phyloP scores from a whole-genome alignment of 2,329 filamentous ascomycete genomes.

The Cordyceps cateniannulata region DNA sequence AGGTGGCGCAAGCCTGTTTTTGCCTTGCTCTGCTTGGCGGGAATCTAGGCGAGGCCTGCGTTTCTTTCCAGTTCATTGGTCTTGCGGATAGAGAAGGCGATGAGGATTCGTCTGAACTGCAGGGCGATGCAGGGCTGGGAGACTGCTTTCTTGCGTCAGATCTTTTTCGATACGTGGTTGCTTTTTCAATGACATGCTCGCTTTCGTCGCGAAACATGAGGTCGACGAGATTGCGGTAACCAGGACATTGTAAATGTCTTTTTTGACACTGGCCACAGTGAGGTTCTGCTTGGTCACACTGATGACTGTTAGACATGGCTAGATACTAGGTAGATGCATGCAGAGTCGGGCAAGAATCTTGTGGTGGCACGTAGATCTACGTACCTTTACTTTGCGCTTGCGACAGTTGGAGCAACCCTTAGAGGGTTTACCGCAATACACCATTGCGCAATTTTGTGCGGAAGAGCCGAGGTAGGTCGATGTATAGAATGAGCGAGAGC shows the following conservation, averaged over 20 bases:
- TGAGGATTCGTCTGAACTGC: background rate
- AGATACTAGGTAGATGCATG: background rate
- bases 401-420: slow-evolving; percentile 51
- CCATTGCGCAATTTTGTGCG: slow-evolving; percentile 32
- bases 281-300: slow-evolving; percentile 49
- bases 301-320: slow-evolving; percentile 1
- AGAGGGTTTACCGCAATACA: slow-evolving; percentile 52
- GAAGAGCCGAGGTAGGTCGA: background rate
- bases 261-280: slow-evolving; percentile 50
- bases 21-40: background rate
- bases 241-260: slow-evolving; percentile 44
- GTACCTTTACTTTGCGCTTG: slow-evolving; percentile 49
- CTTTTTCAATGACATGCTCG: slow-evolving; percentile 48
- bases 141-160: slow-evolving; percentile 20
- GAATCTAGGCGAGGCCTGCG: background rate
- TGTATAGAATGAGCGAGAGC: background rate
- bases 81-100: background rate
- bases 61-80: background rate
- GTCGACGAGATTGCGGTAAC: slow-evolving; percentile 49
- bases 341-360: background rate
- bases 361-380: slow-evolving; percentile 21
- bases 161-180: slow-evolving; percentile 28
- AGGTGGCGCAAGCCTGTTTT: background rate
- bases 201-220: slow-evolving; percentile 54
- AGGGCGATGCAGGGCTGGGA: slow-evolving; percentile 13